Percentiles rank a stretch among this genome's conserved stretches.
Evolutionary conservation across 768 basidiomycete genomes (phyloP).

Genomic region (Lanmaoa pseudosensibilis): DNA sequence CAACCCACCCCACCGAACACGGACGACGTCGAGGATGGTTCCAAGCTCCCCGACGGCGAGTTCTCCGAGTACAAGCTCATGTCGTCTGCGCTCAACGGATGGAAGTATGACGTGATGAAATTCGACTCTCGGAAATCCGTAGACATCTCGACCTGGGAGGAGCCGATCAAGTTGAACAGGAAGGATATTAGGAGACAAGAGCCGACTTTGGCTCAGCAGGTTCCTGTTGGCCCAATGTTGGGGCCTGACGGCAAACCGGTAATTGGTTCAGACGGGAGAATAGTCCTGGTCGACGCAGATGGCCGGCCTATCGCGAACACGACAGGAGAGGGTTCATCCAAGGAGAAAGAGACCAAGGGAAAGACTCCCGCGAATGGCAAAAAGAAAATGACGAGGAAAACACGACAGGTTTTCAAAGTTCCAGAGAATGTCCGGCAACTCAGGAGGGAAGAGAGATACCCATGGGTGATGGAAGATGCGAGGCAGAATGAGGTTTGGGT

Average conservation of each 20-base stretch:
- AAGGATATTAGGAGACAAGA: constrained; percentile 69
- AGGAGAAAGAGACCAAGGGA: constrained; percentile 41
- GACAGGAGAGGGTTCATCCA: constrained; percentile 32
- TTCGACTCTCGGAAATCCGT: constrained; percentile 75
- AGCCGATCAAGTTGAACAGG: constrained; percentile 83
- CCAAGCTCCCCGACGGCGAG: constrained; percentile 63
- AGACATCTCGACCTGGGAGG: constrained; percentile 66
- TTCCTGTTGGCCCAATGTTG: constrained; percentile 71
- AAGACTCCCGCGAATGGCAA: constrained; percentile 49
- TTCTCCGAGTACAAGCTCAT: constrained; percentile 78
- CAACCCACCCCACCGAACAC: constrained; percentile 39
- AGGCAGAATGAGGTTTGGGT: constrained; percentile 73
- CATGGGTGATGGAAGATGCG: constrained; percentile 90
- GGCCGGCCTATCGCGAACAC: constrained; percentile 60
- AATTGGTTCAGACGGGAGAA: constrained; percentile 69
- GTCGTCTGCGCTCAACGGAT: constrained; percentile 77
- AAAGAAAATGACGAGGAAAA: constrained; percentile 83
- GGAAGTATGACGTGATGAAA: constrained; percentile 94
- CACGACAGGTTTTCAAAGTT: constrained; percentile 76
- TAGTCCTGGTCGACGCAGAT: constrained; percentile 81
- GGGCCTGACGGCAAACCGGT: constrained; percentile 85
- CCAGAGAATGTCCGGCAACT: constrained; percentile 77
- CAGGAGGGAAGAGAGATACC: constrained; percentile 82
- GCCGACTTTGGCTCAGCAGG: constrained; percentile 36
- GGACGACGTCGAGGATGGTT: constrained; percentile 51